phyloP scores from a whole-genome alignment of 768 basidiomycete species.

The Mycena alexandri region DNA sequence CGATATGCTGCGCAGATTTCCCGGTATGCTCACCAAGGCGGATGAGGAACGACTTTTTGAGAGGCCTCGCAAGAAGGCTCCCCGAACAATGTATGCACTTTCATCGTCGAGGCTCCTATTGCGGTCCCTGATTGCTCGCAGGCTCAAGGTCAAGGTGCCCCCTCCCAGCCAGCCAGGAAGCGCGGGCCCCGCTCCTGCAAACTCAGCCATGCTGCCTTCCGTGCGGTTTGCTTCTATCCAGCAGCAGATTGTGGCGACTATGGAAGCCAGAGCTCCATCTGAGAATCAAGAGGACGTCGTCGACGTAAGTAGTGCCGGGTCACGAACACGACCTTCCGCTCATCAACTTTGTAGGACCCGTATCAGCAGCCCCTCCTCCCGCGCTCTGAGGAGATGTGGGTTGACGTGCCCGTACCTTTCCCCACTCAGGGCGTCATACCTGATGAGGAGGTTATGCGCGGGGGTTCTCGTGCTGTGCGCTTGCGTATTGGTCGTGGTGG shows the following conservation, averaged over 20 bases:
- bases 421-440: no score
- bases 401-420: slow-evolving; percentile 61
- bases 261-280: slow-evolving; percentile 63
- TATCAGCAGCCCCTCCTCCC: slow-evolving; percentile 76
- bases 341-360: slow-evolving; percentile 60
- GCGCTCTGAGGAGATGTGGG: slow-evolving; percentile 75
- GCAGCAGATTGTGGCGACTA: slow-evolving; percentile 71
- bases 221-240: slow-evolving; percentile 74
- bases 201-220: slow-evolving; percentile 65
- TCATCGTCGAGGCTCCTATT: no score
- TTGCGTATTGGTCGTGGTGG: slow-evolving; percentile 88
- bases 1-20: slow-evolving; percentile 85
- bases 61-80: slow-evolving; percentile 58
- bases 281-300: slow-evolving; percentile 85
- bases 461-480: slow-evolving; percentile 67
- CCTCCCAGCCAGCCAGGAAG: slow-evolving; percentile 58
- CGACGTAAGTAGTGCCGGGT: slow-evolving; percentile 67
- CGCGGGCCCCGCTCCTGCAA: slow-evolving; percentile 53
- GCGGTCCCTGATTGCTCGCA: slow-evolving; percentile 59
- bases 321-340: background rate
- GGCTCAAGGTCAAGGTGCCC: slow-evolving; percentile 63
- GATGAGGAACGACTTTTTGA: slow-evolving; percentile 82
- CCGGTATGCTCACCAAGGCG: slow-evolving; percentile 67
- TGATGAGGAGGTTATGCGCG: slow-evolving; percentile 46
- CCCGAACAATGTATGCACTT: slow-evolving; percentile 44